These are phyloP conservation scores for Acanthamoeba lenticulata DNA, from an alignment of 208 protist species.

Conservation along the genomic window DNA sequence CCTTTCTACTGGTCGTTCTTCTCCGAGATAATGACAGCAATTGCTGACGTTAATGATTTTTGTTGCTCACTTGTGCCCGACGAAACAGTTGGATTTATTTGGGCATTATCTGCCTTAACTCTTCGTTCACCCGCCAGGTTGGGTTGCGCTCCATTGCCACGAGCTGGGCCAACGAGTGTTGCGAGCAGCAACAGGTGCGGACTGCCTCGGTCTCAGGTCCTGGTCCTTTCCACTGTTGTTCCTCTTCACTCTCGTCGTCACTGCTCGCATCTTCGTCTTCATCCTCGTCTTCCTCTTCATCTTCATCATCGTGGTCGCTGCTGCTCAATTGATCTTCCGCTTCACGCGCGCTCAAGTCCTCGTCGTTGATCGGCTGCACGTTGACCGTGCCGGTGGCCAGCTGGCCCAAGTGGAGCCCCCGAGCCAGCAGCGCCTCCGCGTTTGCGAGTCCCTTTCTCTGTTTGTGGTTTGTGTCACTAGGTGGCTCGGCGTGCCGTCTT, in stretches of 20 bases:
- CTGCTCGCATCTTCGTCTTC: too few species aligned
- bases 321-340: not conserved
- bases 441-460: not conserved
- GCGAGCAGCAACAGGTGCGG: not conserved
- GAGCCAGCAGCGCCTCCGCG: not conserved
- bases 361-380: not conserved
- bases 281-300: not conserved
- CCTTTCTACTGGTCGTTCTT: too few species aligned
- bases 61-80: too few species aligned
- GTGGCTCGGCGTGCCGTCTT: not conserved
- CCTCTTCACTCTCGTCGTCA: not conserved
- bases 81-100: too few species aligned
- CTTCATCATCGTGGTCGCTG: not conserved
- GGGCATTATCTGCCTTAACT: not conserved
- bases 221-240: not conserved
- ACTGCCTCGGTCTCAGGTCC: not conserved
- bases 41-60: too few species aligned
- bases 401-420: not conserved
- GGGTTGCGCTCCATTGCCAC: not conserved
- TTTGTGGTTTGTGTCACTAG: not conserved
- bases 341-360: not conserved
- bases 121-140: not conserved
- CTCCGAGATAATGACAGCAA: too few species aligned
- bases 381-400: not conserved
- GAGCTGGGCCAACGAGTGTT: not conserved